These are phyloP conservation scores for Telopea speciosissima DNA, from an alignment of 177 flowering plant genomes.

Conservation along the genomic window DNA sequence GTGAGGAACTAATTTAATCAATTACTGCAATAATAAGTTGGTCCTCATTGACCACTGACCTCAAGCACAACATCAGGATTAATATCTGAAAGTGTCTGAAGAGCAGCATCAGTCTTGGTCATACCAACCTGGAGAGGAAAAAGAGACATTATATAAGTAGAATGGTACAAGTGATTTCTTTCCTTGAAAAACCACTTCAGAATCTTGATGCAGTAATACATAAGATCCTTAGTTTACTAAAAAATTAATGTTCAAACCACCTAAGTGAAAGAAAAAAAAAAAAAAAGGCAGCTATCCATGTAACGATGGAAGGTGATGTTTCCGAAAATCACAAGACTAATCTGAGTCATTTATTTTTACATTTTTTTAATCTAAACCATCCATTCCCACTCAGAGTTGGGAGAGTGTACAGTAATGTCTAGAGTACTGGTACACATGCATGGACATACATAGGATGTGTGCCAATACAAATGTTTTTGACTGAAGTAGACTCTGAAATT, in stretches of 20 bases:
- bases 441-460: too few species aligned
- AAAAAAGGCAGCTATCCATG: too few species aligned
- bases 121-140: slow-evolving; percentile 59
- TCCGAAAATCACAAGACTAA: too few species aligned
- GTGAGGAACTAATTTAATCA: background rate
- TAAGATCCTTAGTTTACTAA: background rate
- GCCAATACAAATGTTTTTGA: too few species aligned
- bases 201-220: background rate
- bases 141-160: background rate
- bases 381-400: too few species aligned
- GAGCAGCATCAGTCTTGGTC: slow-evolving; percentile 99
- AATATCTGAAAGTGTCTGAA: slow-evolving; percentile 85
- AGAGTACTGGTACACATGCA: too few species aligned
- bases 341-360: too few species aligned
- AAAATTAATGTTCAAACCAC: background rate
- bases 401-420: too few species aligned
- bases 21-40: background rate
- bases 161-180: background rate
- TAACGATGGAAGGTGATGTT: too few species aligned
- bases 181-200: background rate
- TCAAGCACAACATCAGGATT: slow-evolving; percentile 96
- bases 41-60: slow-evolving; percentile 28
- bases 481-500: too few species aligned
- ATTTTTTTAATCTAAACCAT: too few species aligned
- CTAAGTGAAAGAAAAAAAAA: background rate